Evolutionary conservation across 2,329 filamentous ascomycete species (phyloP).

Genomic region (Dissoconium aciculare): DNA sequence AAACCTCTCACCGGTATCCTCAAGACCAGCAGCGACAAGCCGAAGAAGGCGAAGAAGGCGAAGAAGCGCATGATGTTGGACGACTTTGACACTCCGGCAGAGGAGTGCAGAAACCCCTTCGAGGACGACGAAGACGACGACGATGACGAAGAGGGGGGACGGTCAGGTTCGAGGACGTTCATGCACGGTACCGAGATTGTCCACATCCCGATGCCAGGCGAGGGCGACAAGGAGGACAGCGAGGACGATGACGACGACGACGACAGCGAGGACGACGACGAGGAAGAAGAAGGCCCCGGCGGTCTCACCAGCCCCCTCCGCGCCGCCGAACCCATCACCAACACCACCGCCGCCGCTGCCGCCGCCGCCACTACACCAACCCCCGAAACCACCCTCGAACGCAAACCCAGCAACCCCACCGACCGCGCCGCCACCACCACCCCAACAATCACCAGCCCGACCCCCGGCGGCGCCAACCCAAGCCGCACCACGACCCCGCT

Average conservation of each 20-base stretch:
- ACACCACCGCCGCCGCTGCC: slow-evolving; percentile 15
- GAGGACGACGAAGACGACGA: slow-evolving; percentile 19
- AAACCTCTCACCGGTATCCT: slow-evolving; percentile 31
- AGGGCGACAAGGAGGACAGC: background rate
- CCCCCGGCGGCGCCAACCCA: slow-evolving; percentile 3
- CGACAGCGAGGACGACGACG: slow-evolving; percentile 11
- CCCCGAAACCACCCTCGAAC: slow-evolving; percentile 1
- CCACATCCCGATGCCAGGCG: slow-evolving; percentile 20
- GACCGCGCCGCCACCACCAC: slow-evolving; percentile 1
- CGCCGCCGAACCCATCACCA: slow-evolving; percentile 16
- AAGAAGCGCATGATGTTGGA: slow-evolving; percentile 53
- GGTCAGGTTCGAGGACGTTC: slow-evolving; percentile 40
- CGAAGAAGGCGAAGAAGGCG: slow-evolving; percentile 43
- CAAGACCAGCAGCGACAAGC: slow-evolving; percentile 30
- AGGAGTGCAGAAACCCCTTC: slow-evolving; percentile 30
- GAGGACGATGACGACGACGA: slow-evolving; percentile 8
- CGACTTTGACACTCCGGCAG: slow-evolving; percentile 48
- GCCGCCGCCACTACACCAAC: slow-evolving; percentile 4
- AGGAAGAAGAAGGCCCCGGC: slow-evolving; percentile 12
- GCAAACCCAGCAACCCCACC: background rate
- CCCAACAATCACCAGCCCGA: slow-evolving; percentile 1
- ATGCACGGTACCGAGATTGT: slow-evolving; percentile 26
- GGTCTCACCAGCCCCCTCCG: slow-evolving; percentile 19
- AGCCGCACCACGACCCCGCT: slow-evolving; percentile 5
- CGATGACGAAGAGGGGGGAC: slow-evolving; percentile 26